Evolutionary conservation across 2,329 filamentous ascomycete genomes (phyloP).

Genomic region (Ceratocystis variospora): DNA sequence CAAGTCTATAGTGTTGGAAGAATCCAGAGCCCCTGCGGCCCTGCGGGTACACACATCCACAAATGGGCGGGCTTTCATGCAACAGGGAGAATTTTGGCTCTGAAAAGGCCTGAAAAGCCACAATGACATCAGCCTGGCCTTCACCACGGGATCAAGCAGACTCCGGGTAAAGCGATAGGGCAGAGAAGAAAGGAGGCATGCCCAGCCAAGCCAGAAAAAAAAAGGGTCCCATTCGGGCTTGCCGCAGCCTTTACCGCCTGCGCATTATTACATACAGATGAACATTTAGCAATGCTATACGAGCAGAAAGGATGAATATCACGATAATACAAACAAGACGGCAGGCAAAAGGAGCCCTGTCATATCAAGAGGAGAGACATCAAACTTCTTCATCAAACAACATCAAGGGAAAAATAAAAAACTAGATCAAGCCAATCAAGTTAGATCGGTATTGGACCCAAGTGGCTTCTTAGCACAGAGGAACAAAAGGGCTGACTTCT

Average conservation of each 20-base stretch:
- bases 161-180: not conserved
- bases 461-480: not conserved
- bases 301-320: not conserved
- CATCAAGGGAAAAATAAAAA: not conserved
- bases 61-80: not conserved
- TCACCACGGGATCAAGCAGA: not conserved
- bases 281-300: not conserved
- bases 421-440: no score
- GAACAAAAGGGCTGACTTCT: not conserved
- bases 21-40: not conserved
- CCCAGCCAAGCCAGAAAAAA: not conserved
- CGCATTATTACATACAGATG: not conserved
- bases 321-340: not conserved
- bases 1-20: not conserved
- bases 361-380: not conserved
- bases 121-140: conserved; percentile 1
- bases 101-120: not conserved
- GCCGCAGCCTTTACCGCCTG: not conserved
- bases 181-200: not conserved
- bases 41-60: not conserved
- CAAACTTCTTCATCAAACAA: not conserved
- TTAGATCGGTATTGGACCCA: no score
- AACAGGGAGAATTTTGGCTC: not conserved
- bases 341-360: not conserved
- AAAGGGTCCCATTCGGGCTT: not conserved